These are phyloP conservation scores for Musa itinerans DNA, from an alignment of 176 grass and related monocot species.

Conservation along the genomic window DNA sequence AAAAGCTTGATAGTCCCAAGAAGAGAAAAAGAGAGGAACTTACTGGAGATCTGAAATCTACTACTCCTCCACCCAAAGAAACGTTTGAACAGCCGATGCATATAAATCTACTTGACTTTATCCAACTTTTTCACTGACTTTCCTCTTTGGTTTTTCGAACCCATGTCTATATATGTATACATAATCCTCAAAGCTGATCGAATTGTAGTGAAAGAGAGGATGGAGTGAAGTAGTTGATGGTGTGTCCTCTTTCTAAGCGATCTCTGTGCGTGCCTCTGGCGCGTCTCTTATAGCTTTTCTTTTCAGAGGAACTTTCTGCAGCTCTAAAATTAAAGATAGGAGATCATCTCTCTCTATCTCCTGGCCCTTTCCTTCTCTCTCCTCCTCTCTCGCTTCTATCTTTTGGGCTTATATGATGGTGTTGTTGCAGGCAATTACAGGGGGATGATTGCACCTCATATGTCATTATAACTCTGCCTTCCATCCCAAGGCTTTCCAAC, in stretches of 20 bases:
- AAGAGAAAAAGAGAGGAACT: conserved; percentile 16
- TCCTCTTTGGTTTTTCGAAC: conserved; percentile 7
- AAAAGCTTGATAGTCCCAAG: conserved; percentile 26
- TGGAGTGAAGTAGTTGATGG: neutral
- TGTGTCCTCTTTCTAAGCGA: neutral
- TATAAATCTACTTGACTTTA: conserved; percentile 1
- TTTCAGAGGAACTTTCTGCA: conserved; percentile 25
- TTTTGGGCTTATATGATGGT: conserved; percentile 5
- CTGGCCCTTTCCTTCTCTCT: no score
- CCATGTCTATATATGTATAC: no score
- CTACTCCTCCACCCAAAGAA: neutral
- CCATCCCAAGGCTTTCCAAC: conserved; percentile 36
- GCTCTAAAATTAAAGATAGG: conserved; percentile 13
- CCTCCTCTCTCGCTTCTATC: neutral
- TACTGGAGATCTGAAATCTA: neutral
- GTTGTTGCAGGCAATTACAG: conserved; percentile 30
- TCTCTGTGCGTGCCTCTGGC: neutral
- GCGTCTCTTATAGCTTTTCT: neutral
- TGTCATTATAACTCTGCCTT: conserved; percentile 16
- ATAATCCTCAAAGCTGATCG: no score
- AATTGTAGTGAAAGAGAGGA: neutral
- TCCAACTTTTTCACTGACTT: neutral
- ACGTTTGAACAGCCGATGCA: neutral
- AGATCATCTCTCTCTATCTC: neutral
- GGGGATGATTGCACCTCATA: conserved; percentile 24